Evolutionary conservation across 2,329 filamentous ascomycete genomes (phyloP).

Genomic region (Monilinia fructicola): DNA sequence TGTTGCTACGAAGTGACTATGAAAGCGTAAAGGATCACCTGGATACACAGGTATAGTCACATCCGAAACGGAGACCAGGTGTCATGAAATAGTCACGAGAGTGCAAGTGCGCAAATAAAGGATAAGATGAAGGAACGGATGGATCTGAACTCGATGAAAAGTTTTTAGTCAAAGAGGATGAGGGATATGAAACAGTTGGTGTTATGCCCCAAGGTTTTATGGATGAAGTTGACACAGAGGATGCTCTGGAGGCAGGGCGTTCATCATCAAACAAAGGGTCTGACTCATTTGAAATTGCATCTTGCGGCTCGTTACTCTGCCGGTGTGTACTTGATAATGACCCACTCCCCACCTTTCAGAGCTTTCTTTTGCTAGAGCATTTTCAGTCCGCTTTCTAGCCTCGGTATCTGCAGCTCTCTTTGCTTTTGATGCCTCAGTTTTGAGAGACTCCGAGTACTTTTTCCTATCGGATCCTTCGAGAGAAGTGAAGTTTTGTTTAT

Average conservation of each 20-base stretch:
- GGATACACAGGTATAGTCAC: slow-evolving; percentile 94
- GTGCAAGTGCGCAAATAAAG: slow-evolving; percentile 80
- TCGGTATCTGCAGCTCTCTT: slow-evolving; percentile 42
- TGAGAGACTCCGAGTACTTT: slow-evolving; percentile 61
- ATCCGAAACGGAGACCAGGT: slow-evolving; percentile 90
- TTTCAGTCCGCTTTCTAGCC: slow-evolving; percentile 33
- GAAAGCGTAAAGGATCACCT: slow-evolving; percentile 89
- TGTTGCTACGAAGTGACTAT: slow-evolving; percentile 90
- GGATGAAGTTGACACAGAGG: slow-evolving; percentile 28
- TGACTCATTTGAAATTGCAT: slow-evolving; percentile 21
- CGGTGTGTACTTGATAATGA: slow-evolving; percentile 19
- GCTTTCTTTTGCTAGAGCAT: slow-evolving; percentile 36
- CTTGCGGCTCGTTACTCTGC: slow-evolving; percentile 13
- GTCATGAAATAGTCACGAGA: slow-evolving; percentile 80
- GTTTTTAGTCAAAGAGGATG: slow-evolving; percentile 38
- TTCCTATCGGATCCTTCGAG: slow-evolving; percentile 58
- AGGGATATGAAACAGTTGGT: slow-evolving; percentile 47
- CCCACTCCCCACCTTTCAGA: slow-evolving; percentile 29
- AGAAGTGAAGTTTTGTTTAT: slow-evolving; percentile 62
- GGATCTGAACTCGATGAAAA: slow-evolving; percentile 39
- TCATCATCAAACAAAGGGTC: slow-evolving; percentile 35
- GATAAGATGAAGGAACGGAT: slow-evolving; percentile 57
- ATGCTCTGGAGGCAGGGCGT: slow-evolving; percentile 42
- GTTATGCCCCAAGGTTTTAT: slow-evolving; percentile 42
- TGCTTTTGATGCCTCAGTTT: slow-evolving; percentile 47